Base-by-base conservation (phyloP, 2,329 filamentous ascomycete species). In the Venturia asperata region DNA sequence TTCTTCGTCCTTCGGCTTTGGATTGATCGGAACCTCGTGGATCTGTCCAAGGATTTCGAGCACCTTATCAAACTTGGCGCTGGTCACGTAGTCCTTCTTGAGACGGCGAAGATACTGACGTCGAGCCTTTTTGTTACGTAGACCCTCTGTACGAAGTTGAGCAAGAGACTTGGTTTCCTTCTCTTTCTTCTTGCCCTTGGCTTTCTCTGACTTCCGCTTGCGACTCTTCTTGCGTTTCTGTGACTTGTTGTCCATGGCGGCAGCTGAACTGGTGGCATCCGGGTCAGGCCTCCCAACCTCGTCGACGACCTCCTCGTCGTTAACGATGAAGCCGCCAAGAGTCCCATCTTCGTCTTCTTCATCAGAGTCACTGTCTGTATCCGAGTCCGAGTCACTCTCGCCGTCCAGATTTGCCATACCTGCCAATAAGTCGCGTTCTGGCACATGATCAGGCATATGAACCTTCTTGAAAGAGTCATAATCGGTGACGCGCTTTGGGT, bases 381-480 rank as follows among this genome's bases (percentile, higher is more conserved):
- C 72, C 19, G 67, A 68, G 52, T 68, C 70, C 19, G 61, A 65
- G 30, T 73, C 70, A 5, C 62, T 68, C 43, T 68, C 69, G 47
- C 65, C 68, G 47, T 66, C 69, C 27, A 68, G 69, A 43, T 69
- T 67, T 17, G 66, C 64, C 13, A 70, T 66, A 43, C 70, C 42
- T n/a, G 66, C 67, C 9, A 73, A 72, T 3, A 71, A 71, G 52
- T 75, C 72, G 37, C 69, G 70, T 13, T 73, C 70, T 5, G 78
- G 71, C 15, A 77, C 70, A 17, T 77, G 72, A 63, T 87, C 81
- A 13, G 85, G 84, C 76, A 87, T 85, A 71, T 93, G 83, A 1
- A 89, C 85, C 69, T 86, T 86, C 70, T 86, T 87, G 77, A 96
- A 96, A 9, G 85, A 82, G 6, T 82, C 79, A 71, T 87, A 88